These are phyloP conservation scores for Malassezia japonica DNA, from an alignment of 1,284 basidiomycete genomes.

Conservation along the genomic window DNA sequence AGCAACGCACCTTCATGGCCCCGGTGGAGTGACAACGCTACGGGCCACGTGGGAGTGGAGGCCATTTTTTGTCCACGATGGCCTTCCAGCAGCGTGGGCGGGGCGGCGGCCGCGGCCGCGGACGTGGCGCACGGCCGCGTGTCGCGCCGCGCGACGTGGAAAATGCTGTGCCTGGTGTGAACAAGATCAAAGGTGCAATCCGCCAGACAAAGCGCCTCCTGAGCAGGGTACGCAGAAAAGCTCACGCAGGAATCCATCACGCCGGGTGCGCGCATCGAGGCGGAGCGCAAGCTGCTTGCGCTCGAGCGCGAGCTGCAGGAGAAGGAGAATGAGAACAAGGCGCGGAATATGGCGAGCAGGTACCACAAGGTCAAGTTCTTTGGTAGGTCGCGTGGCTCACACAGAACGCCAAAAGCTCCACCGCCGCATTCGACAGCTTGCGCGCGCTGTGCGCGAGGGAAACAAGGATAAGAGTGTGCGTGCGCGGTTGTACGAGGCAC, in stretches of 20 bases:
- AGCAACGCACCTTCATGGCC: conserved; percentile 15
- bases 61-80: background rate
- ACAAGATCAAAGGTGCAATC: conserved; percentile 12
- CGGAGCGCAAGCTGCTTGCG: conserved; percentile 10
- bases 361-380: conserved; percentile 21
- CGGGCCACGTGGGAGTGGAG: conserved; percentile 1
- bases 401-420: conserved; percentile 16
- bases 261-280: conserved; percentile 16
- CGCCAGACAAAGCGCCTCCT: conserved; percentile 14
- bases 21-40: background rate
- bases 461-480: background rate
- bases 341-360: background rate
- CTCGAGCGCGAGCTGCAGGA: conserved; percentile 12
- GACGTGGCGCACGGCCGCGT: background rate
- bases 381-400: background rate
- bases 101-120: background rate
- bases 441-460: background rate
- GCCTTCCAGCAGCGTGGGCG: too few species aligned
- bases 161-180: background rate
- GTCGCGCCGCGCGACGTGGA: background rate
- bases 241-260: conserved; percentile 3
- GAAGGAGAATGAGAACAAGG: conserved; percentile 6
- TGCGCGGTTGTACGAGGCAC: conserved; percentile 2
- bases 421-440: conserved; percentile 11
- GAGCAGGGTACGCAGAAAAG: background rate